These are phyloP conservation scores for Hypoxylon sp. DNA, from an alignment of 2,329 filamentous ascomycete genomes.

Conservation along the genomic window DNA sequence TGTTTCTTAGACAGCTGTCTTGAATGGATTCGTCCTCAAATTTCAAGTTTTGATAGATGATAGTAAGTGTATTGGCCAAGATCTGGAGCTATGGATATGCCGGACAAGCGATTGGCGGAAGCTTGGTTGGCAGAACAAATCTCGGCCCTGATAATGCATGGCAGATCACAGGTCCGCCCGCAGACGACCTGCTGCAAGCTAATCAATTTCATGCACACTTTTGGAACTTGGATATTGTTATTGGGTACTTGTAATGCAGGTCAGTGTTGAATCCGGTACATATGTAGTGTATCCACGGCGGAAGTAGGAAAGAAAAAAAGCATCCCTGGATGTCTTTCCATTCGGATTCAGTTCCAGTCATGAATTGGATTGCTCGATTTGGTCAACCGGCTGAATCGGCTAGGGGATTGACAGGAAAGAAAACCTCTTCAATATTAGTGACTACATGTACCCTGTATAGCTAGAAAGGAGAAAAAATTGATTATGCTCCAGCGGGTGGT, in stretches of 20 bases:
- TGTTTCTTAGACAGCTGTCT: slow-evolving; percentile 35
- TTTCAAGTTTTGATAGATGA: slow-evolving; percentile 34
- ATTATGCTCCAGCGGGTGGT: slow-evolving; percentile 1
- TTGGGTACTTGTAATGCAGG: slow-evolving; percentile 25
- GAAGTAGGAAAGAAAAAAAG: slow-evolving; percentile 9
- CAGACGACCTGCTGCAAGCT: slow-evolving; percentile 42
- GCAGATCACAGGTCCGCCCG: slow-evolving; percentile 41
- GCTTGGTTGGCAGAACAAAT: slow-evolving; percentile 35
- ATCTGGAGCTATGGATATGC: slow-evolving; percentile 32
- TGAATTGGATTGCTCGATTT: slow-evolving; percentile 25
- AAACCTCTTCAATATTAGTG: background rate
- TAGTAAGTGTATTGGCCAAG: slow-evolving; percentile 30
- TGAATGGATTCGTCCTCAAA: slow-evolving; percentile 36
- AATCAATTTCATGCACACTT: slow-evolving; percentile 34
- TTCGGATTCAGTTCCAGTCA: slow-evolving; percentile 13
- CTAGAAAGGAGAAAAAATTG: background rate
- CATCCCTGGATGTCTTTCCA: background rate
- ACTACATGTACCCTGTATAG: no score
- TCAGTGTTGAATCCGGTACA: slow-evolving; percentile 14
- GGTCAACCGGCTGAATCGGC: slow-evolving; percentile 18
- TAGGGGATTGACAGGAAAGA: background rate
- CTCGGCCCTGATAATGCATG: slow-evolving; percentile 46
- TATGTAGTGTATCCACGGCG: slow-evolving; percentile 8
- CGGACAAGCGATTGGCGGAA: slow-evolving; percentile 33
- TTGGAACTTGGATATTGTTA: slow-evolving; percentile 4